Percentiles rank a stretch among this genome's conserved stretches.
Evolutionary conservation across 371 early-diverging fungal species (phyloP).

Genomic region (Synchytrium microbalum): DNA sequence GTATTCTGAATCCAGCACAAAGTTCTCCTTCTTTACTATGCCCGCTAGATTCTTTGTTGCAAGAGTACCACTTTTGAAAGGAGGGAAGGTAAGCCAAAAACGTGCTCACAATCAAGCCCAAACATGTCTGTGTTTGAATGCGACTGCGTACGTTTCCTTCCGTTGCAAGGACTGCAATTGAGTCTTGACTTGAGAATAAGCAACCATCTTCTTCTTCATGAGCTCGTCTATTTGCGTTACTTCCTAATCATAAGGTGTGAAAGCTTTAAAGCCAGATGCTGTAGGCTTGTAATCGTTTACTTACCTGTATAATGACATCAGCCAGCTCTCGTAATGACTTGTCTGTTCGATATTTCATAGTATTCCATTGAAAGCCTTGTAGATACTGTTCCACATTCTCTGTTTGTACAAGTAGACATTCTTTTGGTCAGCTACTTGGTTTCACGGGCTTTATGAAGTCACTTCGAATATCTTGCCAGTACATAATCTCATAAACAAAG

Average conservation of each 20-base stretch:
- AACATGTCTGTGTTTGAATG: constrained; percentile 1
- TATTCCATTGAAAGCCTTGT: constrained; percentile 84
- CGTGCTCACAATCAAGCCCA: neutral
- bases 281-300: too few species aligned
- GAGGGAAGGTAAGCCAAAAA: neutral
- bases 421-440: neutral
- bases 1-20: constrained; percentile 87
- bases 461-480: neutral
- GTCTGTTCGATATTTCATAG: constrained; percentile 92
- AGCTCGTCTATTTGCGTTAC: constrained; percentile 73
- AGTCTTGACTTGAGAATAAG: constrained; percentile 74
- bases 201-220: constrained; percentile 78
- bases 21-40: constrained; percentile 83
- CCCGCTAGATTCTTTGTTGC: constrained; percentile 77
- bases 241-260: constrained; percentile 44
- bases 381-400: constrained; percentile 77
- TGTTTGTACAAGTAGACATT: too few species aligned
- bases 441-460: neutral
- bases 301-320: constrained; percentile 54
- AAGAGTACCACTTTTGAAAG: constrained; percentile 74
- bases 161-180: constrained; percentile 69
- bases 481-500: neutral
- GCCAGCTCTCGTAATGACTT: constrained; percentile 79
- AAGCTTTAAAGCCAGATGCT: neutral
- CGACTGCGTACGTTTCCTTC: constrained; percentile 59